These are phyloP conservation scores for Crithidia mellificae DNA, from an alignment of 208 protist genomes.

Conservation along the genomic window DNA sequence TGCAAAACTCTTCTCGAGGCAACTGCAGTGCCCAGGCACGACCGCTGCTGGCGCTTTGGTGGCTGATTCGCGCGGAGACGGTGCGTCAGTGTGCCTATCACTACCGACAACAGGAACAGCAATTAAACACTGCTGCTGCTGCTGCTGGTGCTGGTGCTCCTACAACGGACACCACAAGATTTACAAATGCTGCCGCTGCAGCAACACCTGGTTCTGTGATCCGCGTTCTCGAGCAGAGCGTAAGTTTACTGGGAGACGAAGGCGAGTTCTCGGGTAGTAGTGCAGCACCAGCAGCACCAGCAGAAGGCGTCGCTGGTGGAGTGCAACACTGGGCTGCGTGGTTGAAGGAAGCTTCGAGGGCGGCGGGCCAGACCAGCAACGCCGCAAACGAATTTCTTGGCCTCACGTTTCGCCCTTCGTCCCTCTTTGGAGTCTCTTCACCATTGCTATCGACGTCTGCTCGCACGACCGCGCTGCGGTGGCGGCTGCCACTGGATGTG, in stretches of 20 bases:
- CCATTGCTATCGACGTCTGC: neutral
- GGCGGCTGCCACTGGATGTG: neutral
- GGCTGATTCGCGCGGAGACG: conserved; percentile 50
- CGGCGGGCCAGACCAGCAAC: conserved; percentile 39
- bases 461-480: conserved; percentile 9
- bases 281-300: too few species aligned
- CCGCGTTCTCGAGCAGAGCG: conserved; percentile 3
- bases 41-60: conserved; percentile 49
- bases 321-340: conserved; percentile 26
- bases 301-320: neutral
- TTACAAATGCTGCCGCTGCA: too few species aligned
- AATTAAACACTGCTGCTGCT: too few species aligned
- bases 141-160: too few species aligned
- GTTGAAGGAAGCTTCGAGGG: conserved; percentile 37
- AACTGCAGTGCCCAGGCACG: conserved; percentile 42
- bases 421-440: neutral
- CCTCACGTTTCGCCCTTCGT: conserved; percentile 24
- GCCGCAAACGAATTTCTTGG: conserved; percentile 54
- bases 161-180: too few species aligned
- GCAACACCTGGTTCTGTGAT: too few species aligned
- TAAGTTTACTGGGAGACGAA: conserved; percentile 3
- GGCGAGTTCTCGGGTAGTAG: neutral
- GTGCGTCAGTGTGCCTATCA: conserved; percentile 19
- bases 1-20: conserved; percentile 45
- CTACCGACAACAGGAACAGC: neutral